Conservation (phyloP, 2,329 filamentous ascomycete species). For the Dothideomycetidae sp. region DNA sequence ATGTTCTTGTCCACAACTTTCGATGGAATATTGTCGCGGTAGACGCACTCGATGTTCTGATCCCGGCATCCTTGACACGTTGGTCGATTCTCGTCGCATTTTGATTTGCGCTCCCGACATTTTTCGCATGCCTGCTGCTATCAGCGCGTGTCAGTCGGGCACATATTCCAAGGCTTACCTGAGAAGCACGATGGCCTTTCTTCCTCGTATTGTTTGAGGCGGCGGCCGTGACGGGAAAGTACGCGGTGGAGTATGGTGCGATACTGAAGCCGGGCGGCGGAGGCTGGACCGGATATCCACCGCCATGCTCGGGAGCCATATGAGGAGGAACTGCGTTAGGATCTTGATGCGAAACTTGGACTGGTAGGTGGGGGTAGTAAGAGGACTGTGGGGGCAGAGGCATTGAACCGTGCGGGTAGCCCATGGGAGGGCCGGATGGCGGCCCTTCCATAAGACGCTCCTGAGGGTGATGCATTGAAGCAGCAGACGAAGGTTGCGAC, state of each 20-base stretch:
- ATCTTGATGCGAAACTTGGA: conserved; percentile 16
- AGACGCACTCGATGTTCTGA: conserved; percentile 69
- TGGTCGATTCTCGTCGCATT: conserved; percentile 77
- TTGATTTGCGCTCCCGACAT: conserved; percentile 75
- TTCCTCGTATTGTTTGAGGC: conserved; percentile 18
- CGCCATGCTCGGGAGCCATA: conserved; percentile 18
- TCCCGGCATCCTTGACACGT: conserved; percentile 69
- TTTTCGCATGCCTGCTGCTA: conserved; percentile 65
- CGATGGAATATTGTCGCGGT: conserved; percentile 79
- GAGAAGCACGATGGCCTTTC: conserved; percentile 25
- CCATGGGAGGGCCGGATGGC: conserved; percentile 13
- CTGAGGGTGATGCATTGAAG: conserved; percentile 14
- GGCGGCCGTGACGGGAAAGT: conserved; percentile 13
- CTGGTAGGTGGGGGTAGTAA: conserved; percentile 6
- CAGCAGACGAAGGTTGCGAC: conserved; percentile 15
- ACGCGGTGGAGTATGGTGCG: conserved; percentile 13
- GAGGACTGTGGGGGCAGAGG: conserved; percentile 11
- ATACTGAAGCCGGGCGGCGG: conserved; percentile 5
- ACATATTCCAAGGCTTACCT: conserved; percentile 14
- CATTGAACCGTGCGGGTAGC: conserved; percentile 12
- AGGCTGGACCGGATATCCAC: conserved; percentile 16
- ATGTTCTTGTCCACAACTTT: conserved; percentile 3
- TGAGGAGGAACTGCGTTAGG: conserved; percentile 15
- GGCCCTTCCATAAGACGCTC: conserved; percentile 5
- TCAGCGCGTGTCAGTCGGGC: conserved; percentile 9